These are phyloP conservation scores for Phlyctochytrium bullatum DNA, from an alignment of 192 early-diverging fungal species.

Conservation along the genomic window DNA sequence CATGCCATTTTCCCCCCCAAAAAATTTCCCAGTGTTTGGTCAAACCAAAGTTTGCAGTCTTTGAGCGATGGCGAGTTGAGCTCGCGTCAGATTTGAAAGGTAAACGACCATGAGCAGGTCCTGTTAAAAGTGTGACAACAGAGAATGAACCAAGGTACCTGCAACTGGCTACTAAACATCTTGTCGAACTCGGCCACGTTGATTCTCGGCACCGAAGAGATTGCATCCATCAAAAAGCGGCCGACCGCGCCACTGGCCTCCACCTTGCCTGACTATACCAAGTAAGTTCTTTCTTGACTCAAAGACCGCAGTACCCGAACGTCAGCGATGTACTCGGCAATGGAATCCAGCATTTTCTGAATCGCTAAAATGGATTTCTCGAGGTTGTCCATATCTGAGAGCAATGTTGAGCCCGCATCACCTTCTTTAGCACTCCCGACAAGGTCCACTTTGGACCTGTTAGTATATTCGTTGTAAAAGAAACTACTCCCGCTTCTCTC, in stretches of 20 bases:
- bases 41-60: constrained; percentile 66
- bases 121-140: constrained; percentile 34
- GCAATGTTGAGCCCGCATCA: constrained; percentile 53
- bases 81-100: constrained; percentile 90
- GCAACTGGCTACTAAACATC: constrained; percentile 89
- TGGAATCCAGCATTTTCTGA: constrained; percentile 79
- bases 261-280: constrained; percentile 26
- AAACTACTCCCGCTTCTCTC: constrained; percentile 68
- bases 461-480: neutral
- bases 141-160: constrained; percentile 22
- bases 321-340: constrained; percentile 75
- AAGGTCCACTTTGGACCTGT: constrained; percentile 56
- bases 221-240: constrained; percentile 89
- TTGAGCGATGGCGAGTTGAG: constrained; percentile 92
- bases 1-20: neutral
- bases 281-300: constrained; percentile 16
- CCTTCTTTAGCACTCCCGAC: constrained; percentile 61
- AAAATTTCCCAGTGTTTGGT: neutral
- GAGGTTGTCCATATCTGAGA: constrained; percentile 90
- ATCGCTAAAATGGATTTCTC: constrained; percentile 75
- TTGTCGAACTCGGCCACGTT: constrained; percentile 83
- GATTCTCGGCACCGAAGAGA: constrained; percentile 85
- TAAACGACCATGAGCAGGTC: constrained; percentile 97
- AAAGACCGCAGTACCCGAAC: too few relatives aligned
- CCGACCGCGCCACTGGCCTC: constrained; percentile 73